Conservation (phyloP, 257 asterid genomes). For the Euphrasia confusa region DNA sequence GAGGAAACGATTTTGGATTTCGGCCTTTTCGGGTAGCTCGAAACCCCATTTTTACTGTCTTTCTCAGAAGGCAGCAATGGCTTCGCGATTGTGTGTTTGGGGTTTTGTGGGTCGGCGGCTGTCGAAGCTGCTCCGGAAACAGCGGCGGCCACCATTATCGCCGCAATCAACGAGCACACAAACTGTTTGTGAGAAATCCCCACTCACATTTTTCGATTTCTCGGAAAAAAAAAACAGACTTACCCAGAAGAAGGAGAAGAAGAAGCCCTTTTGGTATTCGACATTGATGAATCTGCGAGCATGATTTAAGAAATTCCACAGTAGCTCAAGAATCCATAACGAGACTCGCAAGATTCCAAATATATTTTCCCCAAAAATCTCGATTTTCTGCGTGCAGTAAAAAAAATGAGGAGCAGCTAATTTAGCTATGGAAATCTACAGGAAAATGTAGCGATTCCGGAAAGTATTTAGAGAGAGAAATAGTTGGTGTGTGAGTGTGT, state of each 20-base stretch:
- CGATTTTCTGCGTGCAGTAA: not conserved
- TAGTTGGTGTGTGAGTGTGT: too few relatives aligned
- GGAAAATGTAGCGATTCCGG: conserved; percentile 31
- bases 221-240: conserved; percentile 25
- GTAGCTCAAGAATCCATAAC: conserved; percentile 38
- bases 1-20: conserved; percentile 78
- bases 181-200: conserved; percentile 27
- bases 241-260: conserved; percentile 26
- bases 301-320: conserved; percentile 51
- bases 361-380: conserved; percentile 26
- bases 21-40: conserved; percentile 51
- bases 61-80: conserved; percentile 88
- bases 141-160: conserved; percentile 88
- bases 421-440: conserved; percentile 24
- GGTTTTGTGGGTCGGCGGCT: conserved; percentile 36
- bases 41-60: conserved; percentile 47
- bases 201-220: conserved; percentile 48
- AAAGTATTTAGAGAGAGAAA: conserved; percentile 33
- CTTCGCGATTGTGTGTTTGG: conserved; percentile 38
- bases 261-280: conserved; percentile 28
- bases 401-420: conserved; percentile 8
- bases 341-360: conserved; percentile 40
- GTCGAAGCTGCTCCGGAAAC: conserved; percentile 80
- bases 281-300: conserved; percentile 35
- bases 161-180: conserved; percentile 35